These are phyloP conservation scores for Globisporangium camurandrum DNA, from an alignment of 352 stramenopile species.

Conservation along the genomic window DNA sequence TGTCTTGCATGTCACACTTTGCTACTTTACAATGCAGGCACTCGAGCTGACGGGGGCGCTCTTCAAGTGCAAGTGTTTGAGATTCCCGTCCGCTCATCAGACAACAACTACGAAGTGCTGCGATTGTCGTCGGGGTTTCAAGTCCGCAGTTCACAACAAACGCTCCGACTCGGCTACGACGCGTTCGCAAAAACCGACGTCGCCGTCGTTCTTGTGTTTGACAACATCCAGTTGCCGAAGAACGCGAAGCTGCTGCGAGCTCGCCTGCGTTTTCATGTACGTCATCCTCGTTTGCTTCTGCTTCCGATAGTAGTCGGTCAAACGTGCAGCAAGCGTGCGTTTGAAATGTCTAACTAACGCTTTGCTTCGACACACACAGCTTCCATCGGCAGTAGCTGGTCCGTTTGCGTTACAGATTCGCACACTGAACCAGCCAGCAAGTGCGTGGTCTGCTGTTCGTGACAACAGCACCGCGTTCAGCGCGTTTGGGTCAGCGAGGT, in stretches of 20 bases:
- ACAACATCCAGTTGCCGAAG: slow-evolving; percentile 19
- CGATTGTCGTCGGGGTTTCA: slow-evolving; percentile 1
- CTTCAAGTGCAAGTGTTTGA: background rate
- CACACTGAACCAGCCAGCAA: slow-evolving; percentile 11
- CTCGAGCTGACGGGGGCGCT: background rate
- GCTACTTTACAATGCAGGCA: background rate
- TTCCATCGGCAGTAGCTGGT: slow-evolving; percentile 29
- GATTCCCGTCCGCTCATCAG: slow-evolving; percentile 1
- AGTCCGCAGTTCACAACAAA: slow-evolving; percentile 8
- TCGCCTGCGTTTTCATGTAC: slow-evolving; percentile 26
- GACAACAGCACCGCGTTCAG: background rate
- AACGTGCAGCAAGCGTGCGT: background rate
- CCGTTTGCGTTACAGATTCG: slow-evolving; percentile 35
- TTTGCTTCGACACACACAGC: background rate
- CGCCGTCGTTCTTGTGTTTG: slow-evolving; percentile 11
- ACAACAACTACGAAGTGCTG: slow-evolving; percentile 2
- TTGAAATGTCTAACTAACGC: background rate
- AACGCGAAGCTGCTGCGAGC: slow-evolving; percentile 17
- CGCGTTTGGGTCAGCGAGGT: slow-evolving; percentile 16
- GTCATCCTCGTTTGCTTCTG: background rate
- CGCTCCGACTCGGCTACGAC: slow-evolving; percentile 25
- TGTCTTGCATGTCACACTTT: background rate
- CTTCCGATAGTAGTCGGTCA: background rate
- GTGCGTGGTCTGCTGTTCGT: slow-evolving; percentile 4
- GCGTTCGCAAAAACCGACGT: slow-evolving; percentile 17